Evolutionary conservation across 1,284 basidiomycete species (phyloP), one percentile per base, ranked within the genome.

Genomic region (Phellinidium pouzarii): DNA sequence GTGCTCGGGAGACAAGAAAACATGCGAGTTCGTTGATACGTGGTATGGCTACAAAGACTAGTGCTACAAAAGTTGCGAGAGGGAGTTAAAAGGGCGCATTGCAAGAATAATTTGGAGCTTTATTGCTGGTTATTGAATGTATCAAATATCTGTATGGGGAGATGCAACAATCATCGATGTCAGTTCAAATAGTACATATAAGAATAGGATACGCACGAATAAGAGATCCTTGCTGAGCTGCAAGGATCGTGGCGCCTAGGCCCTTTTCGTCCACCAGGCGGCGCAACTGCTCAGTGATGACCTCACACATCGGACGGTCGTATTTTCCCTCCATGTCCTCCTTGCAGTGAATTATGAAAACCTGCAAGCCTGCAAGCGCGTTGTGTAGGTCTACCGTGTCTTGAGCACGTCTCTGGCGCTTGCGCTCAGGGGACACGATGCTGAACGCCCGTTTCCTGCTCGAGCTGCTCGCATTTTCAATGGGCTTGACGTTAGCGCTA

Each of bases 341-440:
- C 62, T 93, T 93, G 71, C 86, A 90, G 63, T 93, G 90, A 29
- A 79, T 89, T 54, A 92, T 71, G 62, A 79, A 86, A 22, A 93
- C 75, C 44, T 73, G 71, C 20, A 89, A 59, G 3, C 84, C 84
- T 1, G 67, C 58, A 31, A 91, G 68, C 7, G 75, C 73, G 37
- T 76, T 78, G 7, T 66, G 67, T 26, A 84, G 59, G 34, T 56
- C 49, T 3, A 23, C 56, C 6, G 68, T 51, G 9, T 68, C 54
- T 2, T 69, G 63, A 53, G 62, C 63, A 56, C 70, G 76, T 59
- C 70, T 75, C 66, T 80, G 81, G 27, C 76, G 73, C 20, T 70
- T 65, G 12, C 69, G 75, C 14, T 50, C 42, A 25, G 51, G 54
- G 17, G 48, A 51, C 14, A 38, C 44, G 20, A 23, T 34, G 38